Evolutionary conservation across 192 early-diverging fungal species (phyloP), one percentile per base, ranked within the genome.

Genomic region (Entophlyctis helioformis): DNA sequence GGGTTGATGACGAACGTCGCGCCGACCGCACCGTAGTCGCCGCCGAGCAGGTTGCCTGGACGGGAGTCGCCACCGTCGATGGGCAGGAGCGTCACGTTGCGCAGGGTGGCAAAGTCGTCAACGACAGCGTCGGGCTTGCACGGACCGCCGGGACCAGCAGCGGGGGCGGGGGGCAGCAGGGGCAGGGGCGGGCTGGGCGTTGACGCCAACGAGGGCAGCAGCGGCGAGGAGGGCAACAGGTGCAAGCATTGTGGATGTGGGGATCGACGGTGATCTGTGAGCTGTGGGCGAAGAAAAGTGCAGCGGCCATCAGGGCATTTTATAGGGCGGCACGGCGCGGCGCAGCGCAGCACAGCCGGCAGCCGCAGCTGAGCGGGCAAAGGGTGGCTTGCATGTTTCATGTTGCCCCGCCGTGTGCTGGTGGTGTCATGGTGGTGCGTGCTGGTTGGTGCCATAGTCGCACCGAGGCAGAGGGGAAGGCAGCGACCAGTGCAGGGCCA

Each of bases 21-120:
- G 26, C 13, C 37, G 10, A 21, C 12, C 8, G 36, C 28, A 18
- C 57, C 57, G 31, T 59, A 59, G 51, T 59, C 57, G 13, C 36
- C 57, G 13, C 46, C 51, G 21, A 59, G 33, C 3, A 46, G 29
- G 46, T 59, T 59, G 35, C 54, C 22, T 5, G n/a, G n/a, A n/a
- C 50, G 50, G 19, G 48, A 46, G 15, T 50, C 50, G 10, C 44
- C 49, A n/a, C n/a, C n/a, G n/a, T n/a, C n/a, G n/a, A n/a, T n/a
- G 20, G 48, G 40, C 5, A 26, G 21, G 20, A 58, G 44, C 18
- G 34, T 16, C 8, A 12, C 38, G 2, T 19, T 16, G 27, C 28
- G n/a, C 3, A 18, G 2, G 6, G 9, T 34, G n/a, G 42, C 20
- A 27, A 58, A 58, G 41, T 58, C 56, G 39, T 58, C 56, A 29